Base-by-base conservation (phyloP, 2,329 filamentous ascomycete genomes). In the Curvularia spicifera region DNA sequence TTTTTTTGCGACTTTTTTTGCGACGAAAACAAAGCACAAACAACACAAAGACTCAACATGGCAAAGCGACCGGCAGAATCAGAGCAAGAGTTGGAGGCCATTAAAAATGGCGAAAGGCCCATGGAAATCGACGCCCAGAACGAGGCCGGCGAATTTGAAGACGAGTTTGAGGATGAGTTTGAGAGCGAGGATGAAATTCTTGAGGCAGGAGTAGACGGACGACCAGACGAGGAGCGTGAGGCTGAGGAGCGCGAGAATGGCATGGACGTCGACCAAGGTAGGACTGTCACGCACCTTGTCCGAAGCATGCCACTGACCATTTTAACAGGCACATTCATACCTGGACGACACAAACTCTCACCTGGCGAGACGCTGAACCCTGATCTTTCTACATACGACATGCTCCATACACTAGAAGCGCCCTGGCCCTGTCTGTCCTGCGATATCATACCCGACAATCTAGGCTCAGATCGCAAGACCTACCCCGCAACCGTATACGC, bases 391-490 rank as follows among this genome's bases (percentile, higher is more conserved):
- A 94, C 94, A 5, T 99, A 99, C 81, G 90, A 97, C 76, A 96
- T 99, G 93, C 87, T 99, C 59, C 95, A 99, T 82, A 92, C 88
- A 61, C 85, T 99, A 64, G 95, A 90, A 78, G 93, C 93, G 7
- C 93, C 93, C 1, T 99, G 95, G 95, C 95, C 95, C 3, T 99
- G 95, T 76, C 85, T 99, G 15, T 98, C 94, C 1, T 97, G 97
- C 78, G 95, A 98, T 76, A 89, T 99, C 59, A 79, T 99, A 62
- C 89, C 85, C 69, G 95, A 99, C 79, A 83, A 84, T 51, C 85
- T 99, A 18, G 95, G 95, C 66, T 90, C 97, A 74, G 88, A 92
- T 78, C 89, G 95, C 73, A 96, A 89, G 77, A 88, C 89, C n/a
- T 99, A 96, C 78, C 95, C 95, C 26, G 92, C 93, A 50, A 97